Evolutionary conservation across 169 alveolate genomes (phyloP), one percentile per base, ranked within the genome.

Genomic region (Perkinsus marinus): DNA sequence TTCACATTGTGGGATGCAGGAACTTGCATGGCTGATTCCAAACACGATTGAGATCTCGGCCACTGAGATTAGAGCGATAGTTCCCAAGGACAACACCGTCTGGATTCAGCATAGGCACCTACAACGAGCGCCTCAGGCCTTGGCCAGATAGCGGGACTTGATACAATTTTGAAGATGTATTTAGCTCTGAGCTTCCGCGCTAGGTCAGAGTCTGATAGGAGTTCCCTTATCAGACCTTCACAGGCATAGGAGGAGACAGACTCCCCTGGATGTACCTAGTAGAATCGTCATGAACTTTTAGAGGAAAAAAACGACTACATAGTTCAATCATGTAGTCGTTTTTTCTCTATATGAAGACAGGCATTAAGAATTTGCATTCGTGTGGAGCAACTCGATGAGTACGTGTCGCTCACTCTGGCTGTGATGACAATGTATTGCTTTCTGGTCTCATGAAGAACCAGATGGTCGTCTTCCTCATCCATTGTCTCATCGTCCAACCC

Each of bases 21-120:
- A 69, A 91, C 68, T 92, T 91, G 92, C 95, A 94, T 0, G 98
- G 97, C 39, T 92, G 92, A 22, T 93, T 92, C 96, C 97, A 97
- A 38, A 96, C 91, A 38, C 98, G 93, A 90, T 97, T 97, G 90
- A 96, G 92, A 92, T 97, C 98, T 39, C 94, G 95, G 7, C 99
- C 99, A 13, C 95, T 91, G 39, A 97, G 89, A 0, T 97, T 94
- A 39, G 97, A 95, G 89, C 99, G 91, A 41, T 96, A 95, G 94
- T 97, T 97, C 3, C 99, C 99, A 46, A 94, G 94, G 19, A 97
- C 94, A 2, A 96, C 98, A 7, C 99, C 99, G 93, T 97, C 99
- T 0, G 96, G 96, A 91, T 97, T 97, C 57, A 96, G 93, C 98
- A 97, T 97, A 0, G 99, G 99, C 5, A 97, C 93, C 39, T 97